A percentile compares a stretch with the other conserved stretches of the same genome.
Evolutionary conservation across 257 asterid species (phyloP).

Genomic region (Ehretia macrophylla): DNA sequence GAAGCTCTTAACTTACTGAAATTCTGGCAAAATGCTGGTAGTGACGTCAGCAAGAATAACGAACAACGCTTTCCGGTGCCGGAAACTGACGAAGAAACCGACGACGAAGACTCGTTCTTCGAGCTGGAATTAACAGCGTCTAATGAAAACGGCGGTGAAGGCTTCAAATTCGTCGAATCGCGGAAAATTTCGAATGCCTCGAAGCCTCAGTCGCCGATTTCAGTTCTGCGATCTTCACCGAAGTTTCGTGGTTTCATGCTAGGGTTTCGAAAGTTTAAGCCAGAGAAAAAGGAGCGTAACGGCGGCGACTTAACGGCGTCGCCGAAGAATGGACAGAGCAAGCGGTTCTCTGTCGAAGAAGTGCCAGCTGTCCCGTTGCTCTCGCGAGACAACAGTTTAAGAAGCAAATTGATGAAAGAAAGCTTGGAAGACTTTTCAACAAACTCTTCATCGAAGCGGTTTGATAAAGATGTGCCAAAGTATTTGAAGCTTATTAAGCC

Average conservation of each 20-base stretch:
- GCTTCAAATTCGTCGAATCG: not conserved
- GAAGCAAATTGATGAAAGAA: conserved; percentile 44
- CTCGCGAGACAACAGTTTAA: conserved; percentile 44
- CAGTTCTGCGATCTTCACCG: conserved; percentile 51
- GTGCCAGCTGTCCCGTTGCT: conserved; percentile 23
- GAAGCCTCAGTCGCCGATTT: conserved; percentile 44
- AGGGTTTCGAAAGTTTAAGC: conserved; percentile 45
- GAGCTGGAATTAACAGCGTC: conserved; percentile 62
- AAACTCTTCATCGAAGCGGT: conserved; percentile 24
- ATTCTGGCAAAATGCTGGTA: conserved; percentile 52
- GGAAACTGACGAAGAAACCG: conserved; percentile 33
- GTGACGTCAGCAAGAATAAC: conserved; percentile 7
- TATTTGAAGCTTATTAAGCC: conserved; percentile 63
- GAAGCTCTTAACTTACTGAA: conserved; percentile 50
- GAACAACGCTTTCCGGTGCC: conserved; percentile 17
- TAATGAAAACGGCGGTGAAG: conserved; percentile 8
- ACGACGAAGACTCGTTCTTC: conserved; percentile 62
- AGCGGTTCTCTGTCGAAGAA: conserved; percentile 27
- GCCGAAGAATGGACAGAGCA: conserved; percentile 28
- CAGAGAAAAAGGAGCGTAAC: conserved; percentile 26
- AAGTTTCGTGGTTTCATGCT: conserved; percentile 48
- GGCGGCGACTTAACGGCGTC: conserved; percentile 13
- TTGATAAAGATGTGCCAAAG: conserved; percentile 33
- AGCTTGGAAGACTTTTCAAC: conserved; percentile 21
- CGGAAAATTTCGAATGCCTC: conserved; percentile 13